Percentiles rank a stretch among this genome's conserved stretches.
These are phyloP conservation scores for Penicillium sp. DNA, from an alignment of 2,329 filamentous ascomycete genomes.

Conservation along the genomic window DNA sequence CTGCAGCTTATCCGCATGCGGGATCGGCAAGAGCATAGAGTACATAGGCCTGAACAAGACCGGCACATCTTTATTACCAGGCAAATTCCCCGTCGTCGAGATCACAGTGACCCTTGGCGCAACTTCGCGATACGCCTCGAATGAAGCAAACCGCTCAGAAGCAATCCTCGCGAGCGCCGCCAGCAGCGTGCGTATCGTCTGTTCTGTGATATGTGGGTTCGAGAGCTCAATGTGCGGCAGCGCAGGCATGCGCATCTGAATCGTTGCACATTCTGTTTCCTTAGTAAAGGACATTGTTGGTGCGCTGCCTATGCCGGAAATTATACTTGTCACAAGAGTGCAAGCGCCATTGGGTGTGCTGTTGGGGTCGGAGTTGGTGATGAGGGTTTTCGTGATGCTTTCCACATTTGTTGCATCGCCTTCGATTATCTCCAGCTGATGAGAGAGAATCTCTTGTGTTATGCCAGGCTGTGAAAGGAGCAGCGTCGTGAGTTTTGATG, in stretches of 20 bases:
- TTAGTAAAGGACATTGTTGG: conserved; percentile 19
- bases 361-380: conserved; percentile 12
- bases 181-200: conserved; percentile 27
- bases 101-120: conserved; percentile 30
- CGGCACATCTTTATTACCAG: conserved; percentile 30
- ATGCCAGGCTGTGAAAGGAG: conserved; percentile 42
- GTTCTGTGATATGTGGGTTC: conserved; percentile 34
- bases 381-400: conserved; percentile 39
- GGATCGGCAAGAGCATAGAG: conserved; percentile 25
- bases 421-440: conserved; percentile 47
- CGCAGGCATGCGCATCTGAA: conserved; percentile 7
- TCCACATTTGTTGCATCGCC: conserved; percentile 46
- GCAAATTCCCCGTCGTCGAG: conserved; percentile 32
- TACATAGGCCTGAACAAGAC: conserved; percentile 31
- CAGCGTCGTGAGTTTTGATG: conserved; percentile 46
- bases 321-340: conserved; percentile 42
- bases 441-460: conserved; percentile 32
- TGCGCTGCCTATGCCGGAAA: conserved; percentile 48
- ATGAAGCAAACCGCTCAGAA: not conserved
- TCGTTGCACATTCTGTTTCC: conserved; percentile 4
- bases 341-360: conserved; percentile 3
- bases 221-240: conserved; percentile 27
- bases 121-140: conserved; percentile 1
- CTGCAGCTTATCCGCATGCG: conserved; percentile 37
- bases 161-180: conserved; percentile 21